These are phyloP conservation scores for Neospora caninum DNA, from an alignment of 169 alveolate species.

Conservation along the genomic window DNA sequence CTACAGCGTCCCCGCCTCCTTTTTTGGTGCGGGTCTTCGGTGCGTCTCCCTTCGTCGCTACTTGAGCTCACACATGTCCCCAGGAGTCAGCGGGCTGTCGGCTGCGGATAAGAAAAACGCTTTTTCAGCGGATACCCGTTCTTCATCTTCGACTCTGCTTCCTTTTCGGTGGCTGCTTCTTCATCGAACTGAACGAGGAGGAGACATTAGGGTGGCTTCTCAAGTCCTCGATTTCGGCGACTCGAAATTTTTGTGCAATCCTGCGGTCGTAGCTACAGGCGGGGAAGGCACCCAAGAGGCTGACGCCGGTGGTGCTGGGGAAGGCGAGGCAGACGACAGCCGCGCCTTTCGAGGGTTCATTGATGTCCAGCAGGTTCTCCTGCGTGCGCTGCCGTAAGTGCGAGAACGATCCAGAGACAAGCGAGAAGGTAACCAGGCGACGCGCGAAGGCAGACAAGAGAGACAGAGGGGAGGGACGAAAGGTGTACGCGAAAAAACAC, in stretches of 20 bases:
- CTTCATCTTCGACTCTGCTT: neutral
- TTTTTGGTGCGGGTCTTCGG: neutral
- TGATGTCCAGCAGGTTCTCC: neutral
- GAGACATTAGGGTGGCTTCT: neutral
- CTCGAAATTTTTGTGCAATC: neutral
- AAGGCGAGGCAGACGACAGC: neutral
- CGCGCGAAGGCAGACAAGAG: neutral
- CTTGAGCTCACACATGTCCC: neutral
- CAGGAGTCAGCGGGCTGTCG: neutral
- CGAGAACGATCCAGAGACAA: too few species aligned
- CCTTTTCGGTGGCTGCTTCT: neutral
- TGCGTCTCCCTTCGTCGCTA: neutral
- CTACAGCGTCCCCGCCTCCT: neutral
- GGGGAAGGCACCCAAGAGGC: neutral
- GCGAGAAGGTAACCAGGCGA: neutral
- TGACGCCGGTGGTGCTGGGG: neutral
- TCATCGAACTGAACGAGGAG: neutral
- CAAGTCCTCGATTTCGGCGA: constrained; percentile 3
- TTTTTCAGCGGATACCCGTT: neutral
- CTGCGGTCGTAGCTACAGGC: neutral
- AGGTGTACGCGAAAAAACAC: neutral
- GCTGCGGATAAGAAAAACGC: neutral
- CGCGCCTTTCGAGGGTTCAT: neutral
- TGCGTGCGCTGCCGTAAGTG: neutral
- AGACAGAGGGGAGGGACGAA: neutral